Conservation (phyloP, 2,329 filamentous ascomycete species). For the Mycocentrospora acerina region DNA sequence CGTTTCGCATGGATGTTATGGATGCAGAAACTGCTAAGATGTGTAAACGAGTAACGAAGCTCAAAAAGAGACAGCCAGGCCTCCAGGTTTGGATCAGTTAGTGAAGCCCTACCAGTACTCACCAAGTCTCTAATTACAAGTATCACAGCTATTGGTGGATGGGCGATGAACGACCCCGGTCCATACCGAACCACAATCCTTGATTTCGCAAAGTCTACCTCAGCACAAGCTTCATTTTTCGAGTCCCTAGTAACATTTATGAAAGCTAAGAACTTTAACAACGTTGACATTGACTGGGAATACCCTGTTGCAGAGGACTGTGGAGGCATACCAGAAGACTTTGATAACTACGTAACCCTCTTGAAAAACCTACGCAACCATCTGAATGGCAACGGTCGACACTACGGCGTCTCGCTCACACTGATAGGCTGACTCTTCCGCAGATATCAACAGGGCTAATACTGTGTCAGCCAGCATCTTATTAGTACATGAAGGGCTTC, state of each 20-base stretch:
- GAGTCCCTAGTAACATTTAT: conserved; percentile 41
- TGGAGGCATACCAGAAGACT: not conserved
- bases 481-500: conserved; percentile 28
- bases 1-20: conserved; percentile 5
- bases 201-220: conserved; percentile 34
- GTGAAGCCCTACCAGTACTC: too few relatives aligned
- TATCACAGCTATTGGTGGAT: conserved; percentile 46
- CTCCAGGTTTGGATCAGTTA: conserved; percentile 42
- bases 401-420: too few relatives aligned
- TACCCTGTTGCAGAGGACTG: conserved; percentile 6
- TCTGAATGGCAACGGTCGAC: too few relatives aligned
- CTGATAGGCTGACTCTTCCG: too few relatives aligned
- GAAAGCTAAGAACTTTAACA: conserved; percentile 45
- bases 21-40: not conserved
- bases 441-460: too few relatives aligned
- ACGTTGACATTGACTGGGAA: conserved; percentile 50
- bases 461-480: too few relatives aligned
- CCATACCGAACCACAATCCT: conserved; percentile 36
- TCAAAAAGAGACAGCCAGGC: conserved; percentile 33
- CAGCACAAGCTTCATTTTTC: conserved; percentile 40
- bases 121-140: too few relatives aligned
- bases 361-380: not conserved
- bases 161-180: conserved; percentile 43
- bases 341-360: not conserved
- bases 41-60: not conserved